phyloP scores from a whole-genome alignment of 148 eudicot species.

The Fallopia convolvulus region DNA sequence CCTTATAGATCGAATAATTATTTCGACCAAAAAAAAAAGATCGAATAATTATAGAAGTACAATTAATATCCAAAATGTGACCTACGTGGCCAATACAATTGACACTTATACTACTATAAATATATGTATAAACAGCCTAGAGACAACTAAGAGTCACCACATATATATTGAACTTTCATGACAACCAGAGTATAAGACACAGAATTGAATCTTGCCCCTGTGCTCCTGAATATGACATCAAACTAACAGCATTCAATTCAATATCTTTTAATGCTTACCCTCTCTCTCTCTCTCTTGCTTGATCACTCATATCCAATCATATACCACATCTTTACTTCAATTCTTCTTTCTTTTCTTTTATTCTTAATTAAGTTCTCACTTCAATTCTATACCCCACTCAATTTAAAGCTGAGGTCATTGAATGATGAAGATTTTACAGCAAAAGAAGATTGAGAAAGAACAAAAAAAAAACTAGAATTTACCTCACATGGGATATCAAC shows the following conservation, averaged over 20 bases:
- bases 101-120: not conserved
- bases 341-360: not conserved
- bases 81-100: not conserved
- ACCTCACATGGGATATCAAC: not conserved
- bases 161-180: slow-evolving; percentile 5
- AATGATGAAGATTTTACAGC: not conserved
- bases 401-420: not conserved
- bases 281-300: not conserved
- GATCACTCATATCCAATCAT: slow-evolving; percentile 1
- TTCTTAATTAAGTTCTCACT: not conserved
- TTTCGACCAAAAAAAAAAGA: no score
- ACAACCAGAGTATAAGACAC: slow-evolving; percentile 3
- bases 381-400: slow-evolving; percentile 9
- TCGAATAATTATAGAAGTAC: no score
- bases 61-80: no score
- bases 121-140: slow-evolving; percentile 6
- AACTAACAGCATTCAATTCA: slow-evolving; percentile 9
- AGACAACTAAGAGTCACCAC: slow-evolving; percentile 8
- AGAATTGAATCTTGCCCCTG: slow-evolving; percentile 3
- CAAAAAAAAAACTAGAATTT: not conserved
- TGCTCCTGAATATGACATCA: not conserved
- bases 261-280: slow-evolving; percentile 1
- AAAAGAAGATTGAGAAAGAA: not conserved
- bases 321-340: not conserved
- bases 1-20: no score